A percentile compares a stretch with the other conserved stretches of the same genome.
Conservation (phyloP, 1,139 yeast genomes). For the Pichia sp. region DNA sequence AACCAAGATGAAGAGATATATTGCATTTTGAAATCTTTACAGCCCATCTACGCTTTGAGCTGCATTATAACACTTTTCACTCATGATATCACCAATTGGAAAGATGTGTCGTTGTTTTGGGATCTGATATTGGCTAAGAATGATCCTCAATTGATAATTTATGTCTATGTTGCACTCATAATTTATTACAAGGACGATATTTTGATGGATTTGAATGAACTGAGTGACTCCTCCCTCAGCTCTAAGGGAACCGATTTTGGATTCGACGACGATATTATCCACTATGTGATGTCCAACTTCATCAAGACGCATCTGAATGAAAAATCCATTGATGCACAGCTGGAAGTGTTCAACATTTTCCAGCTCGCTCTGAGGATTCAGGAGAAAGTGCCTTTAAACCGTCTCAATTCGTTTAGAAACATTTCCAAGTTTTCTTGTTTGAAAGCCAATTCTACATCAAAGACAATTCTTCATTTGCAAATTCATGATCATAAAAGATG, state of each 20-base stretch:
- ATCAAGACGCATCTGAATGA: constrained; percentile 20
- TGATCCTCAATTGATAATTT: constrained; percentile 35
- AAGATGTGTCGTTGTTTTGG: constrained; percentile 50
- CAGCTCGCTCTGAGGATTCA: constrained; percentile 28
- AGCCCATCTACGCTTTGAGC: constrained; percentile 62
- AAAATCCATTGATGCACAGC: constrained; percentile 23
- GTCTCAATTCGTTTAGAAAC: constrained; percentile 13
- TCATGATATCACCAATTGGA: constrained; percentile 53
- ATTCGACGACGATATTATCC: constrained; percentile 32
- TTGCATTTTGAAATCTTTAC: constrained; percentile 35
- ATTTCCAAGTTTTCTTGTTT: constrained; percentile 23
- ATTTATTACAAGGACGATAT: constrained; percentile 35
- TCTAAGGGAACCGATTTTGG: constrained; percentile 27
- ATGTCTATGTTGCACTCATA: constrained; percentile 50
- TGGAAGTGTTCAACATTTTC: constrained; percentile 32
- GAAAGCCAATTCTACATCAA: constrained; percentile 9
- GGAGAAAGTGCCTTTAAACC: constrained; percentile 22
- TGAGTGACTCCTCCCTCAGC: constrained; percentile 20
- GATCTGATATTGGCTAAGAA: constrained; percentile 48
- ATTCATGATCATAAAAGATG: constrained; percentile 4
- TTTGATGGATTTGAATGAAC: constrained; percentile 24
- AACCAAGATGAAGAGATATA: constrained; percentile 45
- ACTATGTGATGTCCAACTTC: constrained; percentile 24
- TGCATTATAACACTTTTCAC: constrained; percentile 71
- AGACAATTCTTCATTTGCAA: constrained; percentile 14